Evolutionary conservation across 768 basidiomycete species (phyloP).

Genomic region (Tylopilus intermedius): DNA sequence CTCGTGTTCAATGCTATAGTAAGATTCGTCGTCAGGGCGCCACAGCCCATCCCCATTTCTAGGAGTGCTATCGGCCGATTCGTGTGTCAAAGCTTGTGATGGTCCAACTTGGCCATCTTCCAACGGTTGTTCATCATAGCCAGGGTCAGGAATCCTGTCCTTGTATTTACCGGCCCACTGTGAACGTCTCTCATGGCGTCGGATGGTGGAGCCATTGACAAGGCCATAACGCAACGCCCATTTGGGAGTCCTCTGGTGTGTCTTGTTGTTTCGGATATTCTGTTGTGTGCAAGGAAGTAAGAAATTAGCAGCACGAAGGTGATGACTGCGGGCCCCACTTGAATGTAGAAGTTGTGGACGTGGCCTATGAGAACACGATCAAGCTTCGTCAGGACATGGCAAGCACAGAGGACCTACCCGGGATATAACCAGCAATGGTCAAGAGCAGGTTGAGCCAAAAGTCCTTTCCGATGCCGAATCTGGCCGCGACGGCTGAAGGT

Average conservation of each 20-base stretch:
- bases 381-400: neutral
- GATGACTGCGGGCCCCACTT: slow-evolving; percentile 39
- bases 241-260: slow-evolving; percentile 86
- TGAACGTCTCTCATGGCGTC: slow-evolving; percentile 72
- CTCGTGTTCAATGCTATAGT: slow-evolving; percentile 46
- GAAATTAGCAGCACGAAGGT: neutral
- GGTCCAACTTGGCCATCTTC: slow-evolving; percentile 73
- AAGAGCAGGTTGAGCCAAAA: slow-evolving; percentile 87
- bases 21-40: slow-evolving; percentile 72
- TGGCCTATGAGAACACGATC: slow-evolving; percentile 51
- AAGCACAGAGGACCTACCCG: slow-evolving; percentile 43
- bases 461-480: slow-evolving; percentile 87
- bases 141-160: slow-evolving; percentile 67
- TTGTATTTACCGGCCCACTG: slow-evolving; percentile 87
- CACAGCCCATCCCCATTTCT: slow-evolving; percentile 54
- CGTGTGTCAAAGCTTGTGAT: slow-evolving; percentile 8
- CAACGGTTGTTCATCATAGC: slow-evolving; percentile 63
- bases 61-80: slow-evolving; percentile 5
- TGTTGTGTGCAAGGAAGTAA: slow-evolving; percentile 30
- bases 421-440: slow-evolving; percentile 89
- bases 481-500: slow-evolving; percentile 76
- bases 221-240: slow-evolving; percentile 92
- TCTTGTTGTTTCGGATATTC: slow-evolving; percentile 97
- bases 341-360: slow-evolving; percentile 90
- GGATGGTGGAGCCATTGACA: slow-evolving; percentile 72